These are phyloP conservation scores for Naganishia onofrii DNA, from an alignment of 768 basidiomycete species.

Conservation along the genomic window DNA sequence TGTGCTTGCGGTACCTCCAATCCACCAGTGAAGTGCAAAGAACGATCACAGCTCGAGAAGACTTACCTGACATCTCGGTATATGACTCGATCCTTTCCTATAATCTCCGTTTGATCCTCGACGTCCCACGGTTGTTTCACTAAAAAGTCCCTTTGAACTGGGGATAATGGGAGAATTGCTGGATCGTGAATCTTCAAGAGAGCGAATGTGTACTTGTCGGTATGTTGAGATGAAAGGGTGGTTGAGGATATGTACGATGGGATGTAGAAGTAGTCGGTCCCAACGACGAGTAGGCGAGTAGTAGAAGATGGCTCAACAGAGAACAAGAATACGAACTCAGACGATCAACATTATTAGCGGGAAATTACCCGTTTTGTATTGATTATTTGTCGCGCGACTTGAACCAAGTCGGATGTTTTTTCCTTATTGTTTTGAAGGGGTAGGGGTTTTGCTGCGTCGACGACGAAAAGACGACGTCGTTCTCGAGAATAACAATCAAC, in stretches of 20 bases:
- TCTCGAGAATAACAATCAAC: too few relatives aligned
- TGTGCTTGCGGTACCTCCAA: neutral
- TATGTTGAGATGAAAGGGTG: neutral
- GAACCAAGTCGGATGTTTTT: conserved; percentile 11
- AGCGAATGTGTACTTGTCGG: neutral
- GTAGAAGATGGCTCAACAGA: too few relatives aligned
- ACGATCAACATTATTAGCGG: neutral
- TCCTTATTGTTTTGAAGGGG: too few relatives aligned
- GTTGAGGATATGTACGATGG: too few relatives aligned
- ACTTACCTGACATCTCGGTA: conserved; percentile 11
- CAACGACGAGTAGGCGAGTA: too few relatives aligned
- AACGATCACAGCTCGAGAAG: neutral
- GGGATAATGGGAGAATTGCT: neutral
- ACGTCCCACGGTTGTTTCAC: neutral
- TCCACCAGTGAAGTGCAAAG: neutral
- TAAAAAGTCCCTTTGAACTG: neutral
- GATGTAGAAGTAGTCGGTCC: neutral
- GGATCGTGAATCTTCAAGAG: neutral
- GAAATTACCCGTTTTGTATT: conserved; percentile 18
- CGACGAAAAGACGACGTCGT: too few relatives aligned
- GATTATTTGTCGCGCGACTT: neutral
- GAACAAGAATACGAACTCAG: too few relatives aligned
- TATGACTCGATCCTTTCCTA: conserved; percentile 3
- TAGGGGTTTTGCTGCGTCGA: too few relatives aligned
- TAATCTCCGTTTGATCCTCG: neutral